A percentile compares a stretch with the other conserved stretches of the same genome.
Evolutionary conservation across 352 stramenopile species (phyloP).

Genomic region (Globisporangium spiculum): DNA sequence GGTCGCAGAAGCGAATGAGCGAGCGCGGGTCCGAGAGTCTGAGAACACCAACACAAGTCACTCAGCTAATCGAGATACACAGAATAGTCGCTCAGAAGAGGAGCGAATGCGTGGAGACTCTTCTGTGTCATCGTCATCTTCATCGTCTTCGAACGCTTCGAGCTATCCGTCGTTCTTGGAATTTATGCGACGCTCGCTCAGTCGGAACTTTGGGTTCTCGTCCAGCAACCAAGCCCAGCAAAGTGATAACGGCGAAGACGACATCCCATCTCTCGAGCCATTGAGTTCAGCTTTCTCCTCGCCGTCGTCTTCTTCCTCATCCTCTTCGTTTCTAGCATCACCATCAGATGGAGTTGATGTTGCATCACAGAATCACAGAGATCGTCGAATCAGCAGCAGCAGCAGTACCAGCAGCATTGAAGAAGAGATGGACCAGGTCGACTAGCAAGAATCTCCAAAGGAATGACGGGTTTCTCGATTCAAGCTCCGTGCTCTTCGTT

Average conservation of each 20-base stretch:
- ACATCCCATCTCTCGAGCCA: slow-evolving; percentile 9
- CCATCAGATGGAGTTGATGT: background rate
- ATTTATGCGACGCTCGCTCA: slow-evolving; percentile 45
- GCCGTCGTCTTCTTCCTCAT: slow-evolving; percentile 35
- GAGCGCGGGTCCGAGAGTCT: slow-evolving; percentile 17
- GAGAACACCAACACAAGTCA: slow-evolving; percentile 12
- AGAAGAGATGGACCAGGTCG: slow-evolving; percentile 68
- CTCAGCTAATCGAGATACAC: background rate
- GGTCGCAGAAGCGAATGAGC: slow-evolving; percentile 54
- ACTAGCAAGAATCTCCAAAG: slow-evolving; percentile 23
- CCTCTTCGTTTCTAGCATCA: slow-evolving; percentile 21
- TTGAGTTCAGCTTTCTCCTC: slow-evolving; percentile 24
- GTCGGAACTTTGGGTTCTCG: slow-evolving; percentile 29
- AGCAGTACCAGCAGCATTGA: slow-evolving; percentile 34
- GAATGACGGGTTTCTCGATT: background rate
- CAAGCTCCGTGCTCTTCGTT: background rate
- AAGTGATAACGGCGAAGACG: slow-evolving; percentile 8
- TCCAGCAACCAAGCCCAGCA: slow-evolving; percentile 7
- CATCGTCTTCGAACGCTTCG: slow-evolving; percentile 13
- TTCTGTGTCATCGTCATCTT: slow-evolving; percentile 30
- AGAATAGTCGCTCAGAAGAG: background rate
- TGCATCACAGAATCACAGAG: background rate
- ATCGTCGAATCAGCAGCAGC: slow-evolving; percentile 22
- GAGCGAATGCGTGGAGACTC: slow-evolving; percentile 20
- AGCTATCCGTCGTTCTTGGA: slow-evolving; percentile 39